phyloP scores from a whole-genome alignment of 148 eudicot species.

The Vaccinium corymbosum region DNA sequence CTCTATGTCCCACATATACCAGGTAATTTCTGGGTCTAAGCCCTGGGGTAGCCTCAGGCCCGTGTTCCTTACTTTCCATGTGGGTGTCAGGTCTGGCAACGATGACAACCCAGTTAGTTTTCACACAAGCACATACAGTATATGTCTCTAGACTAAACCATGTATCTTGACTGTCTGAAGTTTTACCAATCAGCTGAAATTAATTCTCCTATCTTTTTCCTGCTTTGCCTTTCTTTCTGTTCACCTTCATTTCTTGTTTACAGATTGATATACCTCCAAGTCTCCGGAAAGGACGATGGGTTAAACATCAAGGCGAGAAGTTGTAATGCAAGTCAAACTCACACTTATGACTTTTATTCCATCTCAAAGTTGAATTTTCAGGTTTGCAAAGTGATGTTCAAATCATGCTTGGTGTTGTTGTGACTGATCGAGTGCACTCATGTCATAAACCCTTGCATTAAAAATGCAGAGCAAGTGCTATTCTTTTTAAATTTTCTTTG shows the following conservation, averaged over 20 bases:
- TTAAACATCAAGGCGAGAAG: slow-evolving; percentile 77
- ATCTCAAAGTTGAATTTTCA: slow-evolving; percentile 1
- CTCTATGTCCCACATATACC: neutral
- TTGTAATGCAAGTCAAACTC: slow-evolving; percentile 55
- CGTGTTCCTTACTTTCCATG: neutral
- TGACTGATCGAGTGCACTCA: neutral
- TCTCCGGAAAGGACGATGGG: slow-evolving; percentile 92
- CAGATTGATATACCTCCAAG: slow-evolving; percentile 88
- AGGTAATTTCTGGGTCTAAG: neutral
- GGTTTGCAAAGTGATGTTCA: slow-evolving; percentile 4
- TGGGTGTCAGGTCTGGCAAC: neutral
- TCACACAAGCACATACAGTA: neutral
- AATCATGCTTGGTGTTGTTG: neutral
- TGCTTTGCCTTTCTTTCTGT: slow-evolving; percentile 9
- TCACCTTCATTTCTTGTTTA: slow-evolving; percentile 10
- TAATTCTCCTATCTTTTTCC: neutral
- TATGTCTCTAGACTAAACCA: neutral
- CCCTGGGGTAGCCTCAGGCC: neutral
- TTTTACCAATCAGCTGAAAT: neutral
- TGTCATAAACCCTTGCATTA: too few species aligned
- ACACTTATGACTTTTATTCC: neutral
- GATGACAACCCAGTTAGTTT: neutral
- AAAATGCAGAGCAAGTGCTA: neutral
- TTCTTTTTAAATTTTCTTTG: neutral
- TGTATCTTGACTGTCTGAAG: neutral